Evolutionary conservation across 176 grass and related monocot species (phyloP).

Genomic region (Eleusine indica): DNA sequence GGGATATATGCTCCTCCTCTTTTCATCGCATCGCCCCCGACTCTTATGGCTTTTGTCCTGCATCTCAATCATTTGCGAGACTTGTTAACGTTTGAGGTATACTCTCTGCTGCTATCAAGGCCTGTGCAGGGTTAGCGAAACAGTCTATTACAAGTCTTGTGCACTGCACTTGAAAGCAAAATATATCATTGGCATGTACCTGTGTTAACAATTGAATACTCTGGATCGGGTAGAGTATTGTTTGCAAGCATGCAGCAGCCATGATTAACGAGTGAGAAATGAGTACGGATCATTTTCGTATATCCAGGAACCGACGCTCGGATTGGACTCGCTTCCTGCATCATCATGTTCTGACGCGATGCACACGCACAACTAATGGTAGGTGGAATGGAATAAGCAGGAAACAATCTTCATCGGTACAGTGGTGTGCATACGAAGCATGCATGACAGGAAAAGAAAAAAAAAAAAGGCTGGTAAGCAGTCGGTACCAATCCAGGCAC

Average conservation of each 20-base stretch:
- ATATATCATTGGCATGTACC: neutral
- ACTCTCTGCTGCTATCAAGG: neutral
- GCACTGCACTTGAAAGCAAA: neutral
- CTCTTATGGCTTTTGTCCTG: neutral
- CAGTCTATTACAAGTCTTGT: too few species aligned
- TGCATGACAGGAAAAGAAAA: neutral
- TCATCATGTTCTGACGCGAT: neutral
- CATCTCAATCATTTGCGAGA: neutral
- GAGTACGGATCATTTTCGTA: neutral
- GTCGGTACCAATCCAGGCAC: neutral
- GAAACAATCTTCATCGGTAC: neutral
- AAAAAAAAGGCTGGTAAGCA: neutral
- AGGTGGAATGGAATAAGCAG: neutral
- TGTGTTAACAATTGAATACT: neutral
- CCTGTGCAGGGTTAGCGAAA: too few species aligned
- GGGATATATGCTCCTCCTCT: neutral
- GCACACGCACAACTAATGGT: neutral
- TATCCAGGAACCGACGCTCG: constrained; percentile 5
- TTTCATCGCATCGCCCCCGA: neutral
- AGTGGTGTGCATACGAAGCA: constrained; percentile 23
- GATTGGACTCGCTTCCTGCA: neutral
- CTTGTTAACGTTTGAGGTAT: too few species aligned
- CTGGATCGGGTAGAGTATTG: neutral
- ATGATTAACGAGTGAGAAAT: neutral
- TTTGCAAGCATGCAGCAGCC: neutral